A percentile compares a stretch with the other conserved stretches of the same genome.
Conservation (phyloP, 305 asterid species). For the Caryopteris hybrid region DNA sequence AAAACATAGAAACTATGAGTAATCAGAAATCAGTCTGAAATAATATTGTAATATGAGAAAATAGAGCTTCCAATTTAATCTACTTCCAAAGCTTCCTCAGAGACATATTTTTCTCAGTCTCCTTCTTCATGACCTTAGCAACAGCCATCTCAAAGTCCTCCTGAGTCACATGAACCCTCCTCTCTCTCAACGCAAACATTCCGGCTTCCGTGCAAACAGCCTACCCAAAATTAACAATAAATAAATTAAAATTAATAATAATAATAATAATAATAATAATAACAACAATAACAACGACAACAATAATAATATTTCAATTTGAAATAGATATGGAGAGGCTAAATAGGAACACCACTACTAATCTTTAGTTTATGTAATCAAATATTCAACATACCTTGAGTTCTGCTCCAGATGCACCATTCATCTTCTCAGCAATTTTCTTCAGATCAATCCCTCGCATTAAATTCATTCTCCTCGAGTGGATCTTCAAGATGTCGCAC, state of each 20-base stretch:
- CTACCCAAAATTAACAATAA: conserved; percentile 45
- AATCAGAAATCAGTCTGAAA: background rate
- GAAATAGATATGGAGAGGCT: too few species aligned
- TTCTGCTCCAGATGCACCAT: conserved; percentile 96
- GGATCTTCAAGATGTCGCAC: conserved; percentile 71
- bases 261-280: too few species aligned
- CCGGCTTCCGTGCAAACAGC: conserved; percentile 98
- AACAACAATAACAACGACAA: too few species aligned
- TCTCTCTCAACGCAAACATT: conserved; percentile 92
- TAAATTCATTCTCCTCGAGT: conserved; percentile 79
- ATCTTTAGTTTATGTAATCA: background rate
- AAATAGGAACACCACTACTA: too few species aligned
- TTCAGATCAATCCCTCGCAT: conserved; percentile 91
- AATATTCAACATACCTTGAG: conserved; percentile 50
- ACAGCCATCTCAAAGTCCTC: conserved; percentile 99
- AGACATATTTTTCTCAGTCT: conserved; percentile 89
- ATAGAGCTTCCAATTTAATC: background rate
- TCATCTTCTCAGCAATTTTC: conserved; percentile 91
- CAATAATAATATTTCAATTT: too few species aligned
- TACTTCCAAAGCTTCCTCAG: conserved; percentile 93
- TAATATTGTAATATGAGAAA: background rate
- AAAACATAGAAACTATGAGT: too few species aligned
- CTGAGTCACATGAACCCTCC: conserved; percentile 92
- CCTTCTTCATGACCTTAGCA: conserved; percentile 96
- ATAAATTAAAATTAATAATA: too few species aligned